Conservation (phyloP, 1,284 basidiomycete genomes). For the Pascua guehoae region DNA sequence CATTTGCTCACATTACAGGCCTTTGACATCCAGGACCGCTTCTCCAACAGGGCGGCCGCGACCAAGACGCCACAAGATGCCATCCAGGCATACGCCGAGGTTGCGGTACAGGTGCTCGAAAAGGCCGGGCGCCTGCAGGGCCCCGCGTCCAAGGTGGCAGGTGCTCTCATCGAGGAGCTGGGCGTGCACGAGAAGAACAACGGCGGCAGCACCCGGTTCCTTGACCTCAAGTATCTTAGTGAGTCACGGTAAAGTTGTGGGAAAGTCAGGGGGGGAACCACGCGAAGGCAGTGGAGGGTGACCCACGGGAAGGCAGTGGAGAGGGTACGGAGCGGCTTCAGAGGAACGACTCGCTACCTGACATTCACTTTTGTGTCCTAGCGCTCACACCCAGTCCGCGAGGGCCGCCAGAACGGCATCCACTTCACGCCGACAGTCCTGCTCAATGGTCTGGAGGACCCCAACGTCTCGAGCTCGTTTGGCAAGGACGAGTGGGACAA, state of each 20-base stretch:
- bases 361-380: background rate
- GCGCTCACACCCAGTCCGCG: conserved; percentile 58
- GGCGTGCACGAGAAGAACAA: conserved; percentile 32
- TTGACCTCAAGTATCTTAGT: conserved; percentile 15
- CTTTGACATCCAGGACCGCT: conserved; percentile 70
- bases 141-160: conserved; percentile 27
- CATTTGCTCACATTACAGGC: conserved; percentile 52
- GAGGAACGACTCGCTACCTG: background rate
- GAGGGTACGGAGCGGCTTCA: background rate
- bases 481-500: conserved; percentile 77
- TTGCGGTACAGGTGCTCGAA: conserved; percentile 44
- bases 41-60: conserved; percentile 64
- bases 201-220: conserved; percentile 53
- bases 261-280: too few species aligned
- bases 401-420: conserved; percentile 83
- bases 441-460: conserved; percentile 78
- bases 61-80: conserved; percentile 54
- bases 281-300: background rate
- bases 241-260: background rate
- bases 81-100: conserved; percentile 41
- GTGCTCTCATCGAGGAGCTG: conserved; percentile 34
- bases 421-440: conserved; percentile 87
- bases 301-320: background rate
- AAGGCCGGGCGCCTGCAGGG: conserved; percentile 30
- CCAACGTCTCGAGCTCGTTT: conserved; percentile 78